Percentiles rank a stretch among this genome's conserved stretches.
These are phyloP conservation scores for Verticillium longisporum DNA, from an alignment of 2,329 filamentous ascomycete genomes.

Conservation along the genomic window DNA sequence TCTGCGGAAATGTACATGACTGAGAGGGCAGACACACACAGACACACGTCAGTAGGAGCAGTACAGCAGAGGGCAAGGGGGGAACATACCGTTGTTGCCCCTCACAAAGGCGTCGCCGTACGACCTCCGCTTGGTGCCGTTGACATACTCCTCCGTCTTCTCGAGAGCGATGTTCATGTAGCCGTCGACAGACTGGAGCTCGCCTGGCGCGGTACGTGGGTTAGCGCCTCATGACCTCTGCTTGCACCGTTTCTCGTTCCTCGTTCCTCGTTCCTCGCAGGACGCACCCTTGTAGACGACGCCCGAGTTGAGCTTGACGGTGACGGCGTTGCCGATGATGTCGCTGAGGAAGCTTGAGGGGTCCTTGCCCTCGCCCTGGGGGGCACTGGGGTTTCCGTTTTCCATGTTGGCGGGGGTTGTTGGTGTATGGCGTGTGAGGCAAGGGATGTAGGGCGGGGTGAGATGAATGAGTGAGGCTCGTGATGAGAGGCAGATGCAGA, in stretches of 20 bases:
- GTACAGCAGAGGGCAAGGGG: no score
- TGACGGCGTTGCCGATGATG: slow-evolving; percentile 90
- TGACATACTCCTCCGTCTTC: slow-evolving; percentile 87
- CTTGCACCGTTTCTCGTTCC: no score
- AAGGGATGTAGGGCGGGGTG: not conserved
- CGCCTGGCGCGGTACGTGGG: slow-evolving; percentile 49
- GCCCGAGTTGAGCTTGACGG: slow-evolving; percentile 97
- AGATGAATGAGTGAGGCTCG: not conserved
- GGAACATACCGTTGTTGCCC: slow-evolving; percentile 77
- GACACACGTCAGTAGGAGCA: slow-evolving; percentile 11
- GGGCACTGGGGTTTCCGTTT: slow-evolving; percentile 51
- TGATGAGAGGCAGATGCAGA: not conserved
- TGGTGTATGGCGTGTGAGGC: not conserved
- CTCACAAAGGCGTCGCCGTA: slow-evolving; percentile 95
- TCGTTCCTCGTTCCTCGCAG: no score
- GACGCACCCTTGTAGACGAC: slow-evolving; percentile 87
- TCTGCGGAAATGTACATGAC: slow-evolving; percentile 68
- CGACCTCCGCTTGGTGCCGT: slow-evolving; percentile 71
- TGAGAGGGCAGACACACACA: slow-evolving; percentile 17
- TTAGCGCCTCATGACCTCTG: not conserved
- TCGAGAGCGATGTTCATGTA: slow-evolving; percentile 99
- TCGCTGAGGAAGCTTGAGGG: slow-evolving; percentile 89
- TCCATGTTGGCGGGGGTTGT: slow-evolving; percentile 50
- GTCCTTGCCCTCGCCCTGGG: slow-evolving; percentile 72
- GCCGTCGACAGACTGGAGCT: slow-evolving; percentile 93